These are phyloP conservation scores for Solanum chacoense DNA, from an alignment of 305 asterid species.

Conservation along the genomic window DNA sequence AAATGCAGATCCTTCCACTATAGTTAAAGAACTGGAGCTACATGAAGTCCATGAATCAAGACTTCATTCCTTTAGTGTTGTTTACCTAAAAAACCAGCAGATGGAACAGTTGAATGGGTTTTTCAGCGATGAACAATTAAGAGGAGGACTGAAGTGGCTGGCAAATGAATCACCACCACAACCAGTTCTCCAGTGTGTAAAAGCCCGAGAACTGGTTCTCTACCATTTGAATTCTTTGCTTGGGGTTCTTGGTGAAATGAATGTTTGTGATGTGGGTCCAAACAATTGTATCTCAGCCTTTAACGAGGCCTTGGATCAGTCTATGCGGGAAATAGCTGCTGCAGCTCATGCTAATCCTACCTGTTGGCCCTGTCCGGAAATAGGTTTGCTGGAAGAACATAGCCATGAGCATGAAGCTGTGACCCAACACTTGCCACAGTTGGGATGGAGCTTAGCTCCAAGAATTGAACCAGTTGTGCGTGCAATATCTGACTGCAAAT, in stretches of 20 bases:
- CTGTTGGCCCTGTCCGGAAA: slow-evolving; percentile 94
- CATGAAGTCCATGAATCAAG: slow-evolving; percentile 43
- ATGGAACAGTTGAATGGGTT: slow-evolving; percentile 37
- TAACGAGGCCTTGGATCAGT: slow-evolving; percentile 60
- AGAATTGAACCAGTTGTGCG: slow-evolving; percentile 32
- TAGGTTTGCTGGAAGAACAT: slow-evolving; percentile 36
- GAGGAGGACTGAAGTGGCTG: slow-evolving; percentile 79
- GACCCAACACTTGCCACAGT: slow-evolving; percentile 44
- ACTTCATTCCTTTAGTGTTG: slow-evolving; percentile 26
- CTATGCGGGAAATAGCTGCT: slow-evolving; percentile 37
- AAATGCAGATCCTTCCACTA: slow-evolving; percentile 29
- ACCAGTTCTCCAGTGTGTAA: slow-evolving; percentile 32
- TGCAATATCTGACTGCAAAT: slow-evolving; percentile 36
- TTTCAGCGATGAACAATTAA: slow-evolving; percentile 56
- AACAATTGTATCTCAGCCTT: slow-evolving; percentile 53
- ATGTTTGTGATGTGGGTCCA: slow-evolving; percentile 33
- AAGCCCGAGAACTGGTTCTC: slow-evolving; percentile 69
- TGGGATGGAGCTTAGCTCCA: slow-evolving; percentile 65
- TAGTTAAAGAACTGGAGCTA: slow-evolving; percentile 46
- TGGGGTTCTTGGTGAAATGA: slow-evolving; percentile 29
- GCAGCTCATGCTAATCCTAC: slow-evolving; percentile 59
- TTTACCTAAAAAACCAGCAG: slow-evolving; percentile 37
- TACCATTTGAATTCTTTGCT: slow-evolving; percentile 45
- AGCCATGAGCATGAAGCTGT: slow-evolving; percentile 37
- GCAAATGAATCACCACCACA: slow-evolving; percentile 64